Evolutionary conservation across 192 early-diverging fungal species (phyloP).

Genomic region (Rhizophagus sp.): DNA sequence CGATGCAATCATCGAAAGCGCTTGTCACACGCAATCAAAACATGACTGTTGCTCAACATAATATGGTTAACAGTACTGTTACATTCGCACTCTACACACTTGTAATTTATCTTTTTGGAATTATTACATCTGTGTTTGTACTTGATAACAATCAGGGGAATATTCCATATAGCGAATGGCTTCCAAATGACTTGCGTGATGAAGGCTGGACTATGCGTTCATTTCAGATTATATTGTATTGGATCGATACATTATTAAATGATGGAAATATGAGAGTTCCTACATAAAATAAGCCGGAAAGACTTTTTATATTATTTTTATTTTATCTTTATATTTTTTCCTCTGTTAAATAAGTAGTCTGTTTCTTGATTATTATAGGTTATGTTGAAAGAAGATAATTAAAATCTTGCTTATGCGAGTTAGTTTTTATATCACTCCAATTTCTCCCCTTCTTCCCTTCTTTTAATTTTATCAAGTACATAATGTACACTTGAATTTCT

Average conservation of each 20-base stretch:
- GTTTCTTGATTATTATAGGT: background rate
- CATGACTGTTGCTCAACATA: constrained; percentile 4
- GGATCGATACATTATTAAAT: constrained; percentile 22
- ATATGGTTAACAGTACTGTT: constrained; percentile 43
- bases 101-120: constrained; percentile 49
- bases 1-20: constrained; percentile 18
- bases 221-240: constrained; percentile 25
- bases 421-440: background rate
- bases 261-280: constrained; percentile 26
- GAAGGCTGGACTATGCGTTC: background rate
- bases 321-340: background rate
- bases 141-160: constrained; percentile 40
- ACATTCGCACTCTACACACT: constrained; percentile 52
- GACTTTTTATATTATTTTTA: background rate
- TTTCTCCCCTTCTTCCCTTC: background rate
- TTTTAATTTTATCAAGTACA: background rate
- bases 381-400: background rate
- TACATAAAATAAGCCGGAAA: constrained; percentile 2
- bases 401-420: background rate
- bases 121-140: constrained; percentile 49
- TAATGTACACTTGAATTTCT: background rate
- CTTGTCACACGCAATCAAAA: constrained; percentile 37
- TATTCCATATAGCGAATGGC: background rate
- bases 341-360: background rate
- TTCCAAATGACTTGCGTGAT: background rate